Conservation (phyloP, 352 stramenopile genomes). For the Blastocystis sp. region DNA sequence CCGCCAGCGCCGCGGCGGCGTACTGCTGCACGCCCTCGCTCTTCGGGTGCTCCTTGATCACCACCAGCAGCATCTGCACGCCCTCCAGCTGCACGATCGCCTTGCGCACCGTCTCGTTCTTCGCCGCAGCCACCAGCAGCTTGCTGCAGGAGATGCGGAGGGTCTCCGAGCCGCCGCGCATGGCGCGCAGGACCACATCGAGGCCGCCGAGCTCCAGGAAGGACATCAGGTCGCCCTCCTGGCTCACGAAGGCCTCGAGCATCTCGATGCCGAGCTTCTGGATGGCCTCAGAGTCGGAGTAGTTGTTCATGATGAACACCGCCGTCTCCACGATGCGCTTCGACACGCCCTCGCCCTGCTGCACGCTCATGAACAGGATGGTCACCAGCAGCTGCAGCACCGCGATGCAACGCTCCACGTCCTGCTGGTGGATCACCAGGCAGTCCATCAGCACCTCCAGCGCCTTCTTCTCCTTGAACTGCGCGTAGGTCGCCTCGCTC, state of each 20-base stretch:
- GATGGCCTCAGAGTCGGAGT: conserved; percentile 38
- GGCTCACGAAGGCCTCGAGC: conserved; percentile 50
- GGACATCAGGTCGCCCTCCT: conserved; percentile 58
- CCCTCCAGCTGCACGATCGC: conserved; percentile 60
- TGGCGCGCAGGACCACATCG: conserved; percentile 54
- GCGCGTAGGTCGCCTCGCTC: conserved; percentile 38
- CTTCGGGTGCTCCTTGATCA: conserved; percentile 63
- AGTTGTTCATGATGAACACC: conserved; percentile 62
- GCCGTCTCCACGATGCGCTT: conserved; percentile 57
- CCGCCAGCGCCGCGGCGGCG: conserved; percentile 21
- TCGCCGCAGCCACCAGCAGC: conserved; percentile 37
- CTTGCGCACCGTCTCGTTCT: conserved; percentile 43
- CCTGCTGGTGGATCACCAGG: conserved; percentile 47
- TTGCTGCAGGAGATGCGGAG: conserved; percentile 50
- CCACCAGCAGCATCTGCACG: conserved; percentile 53
- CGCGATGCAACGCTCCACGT: conserved; percentile 24
- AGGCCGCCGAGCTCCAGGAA: conserved; percentile 63
- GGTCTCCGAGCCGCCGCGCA: conserved; percentile 39
- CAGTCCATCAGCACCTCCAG: conserved; percentile 58
- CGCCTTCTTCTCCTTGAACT: conserved; percentile 66
- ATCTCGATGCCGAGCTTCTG: conserved; percentile 68
- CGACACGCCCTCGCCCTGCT: conserved; percentile 55
- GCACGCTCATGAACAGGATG: conserved; percentile 45
- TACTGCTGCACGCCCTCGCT: conserved; percentile 21
- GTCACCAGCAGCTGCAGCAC: conserved; percentile 33